These are phyloP conservation scores for Kodamaea nitidulidarum DNA, from an alignment of 805 yeast species.

Conservation along the genomic window DNA sequence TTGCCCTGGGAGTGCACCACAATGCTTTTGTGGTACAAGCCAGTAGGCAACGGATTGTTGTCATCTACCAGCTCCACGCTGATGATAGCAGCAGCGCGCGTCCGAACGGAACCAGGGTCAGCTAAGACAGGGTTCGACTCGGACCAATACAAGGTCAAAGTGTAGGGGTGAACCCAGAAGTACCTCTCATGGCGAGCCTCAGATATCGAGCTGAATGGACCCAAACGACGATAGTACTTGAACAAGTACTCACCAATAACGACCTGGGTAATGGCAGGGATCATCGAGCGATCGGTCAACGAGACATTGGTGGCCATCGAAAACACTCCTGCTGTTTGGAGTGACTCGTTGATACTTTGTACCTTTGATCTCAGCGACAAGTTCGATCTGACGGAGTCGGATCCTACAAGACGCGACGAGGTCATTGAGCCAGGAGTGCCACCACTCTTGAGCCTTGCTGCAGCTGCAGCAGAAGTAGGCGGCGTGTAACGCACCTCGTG, in stretches of 20 bases:
- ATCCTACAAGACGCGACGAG: slow-evolving; percentile 9
- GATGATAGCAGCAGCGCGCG: slow-evolving; percentile 76
- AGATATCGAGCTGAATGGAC: slow-evolving; percentile 68
- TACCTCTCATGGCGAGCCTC: slow-evolving; percentile 85
- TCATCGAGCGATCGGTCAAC: slow-evolving; percentile 64
- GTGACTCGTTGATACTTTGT: slow-evolving; percentile 28
- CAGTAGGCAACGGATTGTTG: slow-evolving; percentile 84
- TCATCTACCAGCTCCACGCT: slow-evolving; percentile 79
- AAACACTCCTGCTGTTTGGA: slow-evolving; percentile 30
- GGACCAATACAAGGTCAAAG: slow-evolving; percentile 88
- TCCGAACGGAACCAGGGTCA: slow-evolving; percentile 61
- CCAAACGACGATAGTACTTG: slow-evolving; percentile 78
- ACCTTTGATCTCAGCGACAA: slow-evolving; percentile 27
- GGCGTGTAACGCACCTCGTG: slow-evolving; percentile 18
- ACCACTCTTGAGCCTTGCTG: slow-evolving; percentile 7
- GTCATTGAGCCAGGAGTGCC: slow-evolving; percentile 10
- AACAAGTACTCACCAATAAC: slow-evolving; percentile 87
- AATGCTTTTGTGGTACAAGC: slow-evolving; percentile 80
- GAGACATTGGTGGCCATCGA: slow-evolving; percentile 62
- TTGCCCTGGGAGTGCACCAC: slow-evolving; percentile 66
- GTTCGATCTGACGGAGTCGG: slow-evolving; percentile 25
- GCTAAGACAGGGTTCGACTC: slow-evolving; percentile 70
- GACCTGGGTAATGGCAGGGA: slow-evolving; percentile 85
- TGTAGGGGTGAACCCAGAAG: slow-evolving; percentile 96
- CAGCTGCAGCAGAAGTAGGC: slow-evolving; percentile 11